A percentile compares a stretch with the other conserved stretches of the same genome.
phyloP scores from a whole-genome alignment of 768 basidiomycete species.

The Kwoniella mangroviensis region DNA sequence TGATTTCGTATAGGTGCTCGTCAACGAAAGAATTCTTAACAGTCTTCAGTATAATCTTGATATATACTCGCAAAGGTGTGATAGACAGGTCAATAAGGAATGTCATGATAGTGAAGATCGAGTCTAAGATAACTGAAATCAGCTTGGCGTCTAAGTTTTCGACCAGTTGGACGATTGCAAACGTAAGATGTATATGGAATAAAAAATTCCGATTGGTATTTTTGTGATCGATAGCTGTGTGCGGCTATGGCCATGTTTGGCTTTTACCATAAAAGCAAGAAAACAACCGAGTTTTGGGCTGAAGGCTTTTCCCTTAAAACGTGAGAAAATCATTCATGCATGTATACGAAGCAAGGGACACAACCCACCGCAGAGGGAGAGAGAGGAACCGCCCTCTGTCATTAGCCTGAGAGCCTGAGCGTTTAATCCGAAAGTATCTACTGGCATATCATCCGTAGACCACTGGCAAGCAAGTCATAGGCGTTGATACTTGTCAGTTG shows the following conservation, averaged over 20 bases:
- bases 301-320: neutral
- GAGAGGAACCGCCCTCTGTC: neutral
- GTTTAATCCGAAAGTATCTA: neutral
- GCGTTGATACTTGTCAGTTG: too few relatives aligned
- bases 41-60: too few relatives aligned
- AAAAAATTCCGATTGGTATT: neutral
- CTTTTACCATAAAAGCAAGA: neutral
- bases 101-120: neutral
- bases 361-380: too few relatives aligned
- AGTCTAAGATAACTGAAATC: slow-evolving; percentile 14
- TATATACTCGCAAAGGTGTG: too few relatives aligned
- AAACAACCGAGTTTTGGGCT: neutral
- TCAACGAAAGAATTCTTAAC: too few relatives aligned
- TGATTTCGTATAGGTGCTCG: too few relatives aligned
- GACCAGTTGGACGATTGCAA: neutral
- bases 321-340: slow-evolving; percentile 1
- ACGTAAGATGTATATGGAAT: neutral
- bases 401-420: neutral
- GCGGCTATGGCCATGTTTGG: neutral
- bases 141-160: neutral
- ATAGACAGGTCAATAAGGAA: too few relatives aligned
- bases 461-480: too few relatives aligned
- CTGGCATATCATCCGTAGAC: neutral
- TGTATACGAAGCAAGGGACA: neutral
- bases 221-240: neutral